phyloP scores from a whole-genome alignment of 176 grass and related monocot genomes.

The Aechmea fasciata region DNA sequence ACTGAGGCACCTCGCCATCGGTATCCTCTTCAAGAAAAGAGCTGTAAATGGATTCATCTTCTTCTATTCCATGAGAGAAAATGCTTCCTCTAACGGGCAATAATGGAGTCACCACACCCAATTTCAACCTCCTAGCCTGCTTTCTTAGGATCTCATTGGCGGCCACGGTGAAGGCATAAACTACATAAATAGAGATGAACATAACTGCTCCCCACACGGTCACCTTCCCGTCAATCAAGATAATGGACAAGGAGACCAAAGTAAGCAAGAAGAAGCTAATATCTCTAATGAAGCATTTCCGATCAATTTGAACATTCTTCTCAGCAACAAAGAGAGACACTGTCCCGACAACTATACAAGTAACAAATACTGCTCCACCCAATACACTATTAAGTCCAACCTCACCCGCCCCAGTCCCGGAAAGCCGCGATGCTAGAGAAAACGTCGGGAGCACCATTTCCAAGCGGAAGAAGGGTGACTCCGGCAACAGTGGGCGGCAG shows the following conservation, averaged over 20 bases:
- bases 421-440: constrained; percentile 93
- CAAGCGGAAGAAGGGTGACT: constrained; percentile 80
- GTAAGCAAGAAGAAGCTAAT: constrained; percentile 81
- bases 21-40: constrained; percentile 68
- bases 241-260: constrained; percentile 37
- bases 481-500: constrained; percentile 82
- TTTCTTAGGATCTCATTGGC: constrained; percentile 92
- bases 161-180: constrained; percentile 78
- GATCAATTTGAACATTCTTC: constrained; percentile 93
- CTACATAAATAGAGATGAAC: constrained; percentile 76
- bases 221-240: constrained; percentile 81
- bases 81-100: constrained; percentile 79
- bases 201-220: constrained; percentile 71
- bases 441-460: constrained; percentile 93
- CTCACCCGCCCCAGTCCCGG: constrained; percentile 59
- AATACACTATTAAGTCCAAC: constrained; percentile 91
- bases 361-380: constrained; percentile 93
- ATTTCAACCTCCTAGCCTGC: constrained; percentile 72
- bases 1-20: constrained; percentile 30
- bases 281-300: constrained; percentile 82
- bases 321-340: constrained; percentile 67
- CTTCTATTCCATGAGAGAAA: constrained; percentile 55
- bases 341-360: constrained; percentile 74
- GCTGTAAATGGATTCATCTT: constrained; percentile 66
- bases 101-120: constrained; percentile 74